Conservation (phyloP, 2,329 filamentous ascomycete genomes). For the Trichoderma guizhouense region DNA sequence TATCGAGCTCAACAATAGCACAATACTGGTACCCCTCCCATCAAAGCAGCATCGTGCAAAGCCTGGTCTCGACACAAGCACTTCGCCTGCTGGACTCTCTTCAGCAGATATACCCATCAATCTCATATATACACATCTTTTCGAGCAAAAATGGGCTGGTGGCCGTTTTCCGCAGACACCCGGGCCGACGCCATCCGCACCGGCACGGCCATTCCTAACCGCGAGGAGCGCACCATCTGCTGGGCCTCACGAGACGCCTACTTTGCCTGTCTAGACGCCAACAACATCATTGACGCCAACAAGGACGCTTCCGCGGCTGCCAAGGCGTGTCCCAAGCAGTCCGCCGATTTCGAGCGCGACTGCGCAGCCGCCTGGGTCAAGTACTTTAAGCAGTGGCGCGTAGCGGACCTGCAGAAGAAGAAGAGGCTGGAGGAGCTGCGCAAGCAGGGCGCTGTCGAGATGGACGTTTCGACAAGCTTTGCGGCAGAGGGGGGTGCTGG, state of each 20-base stretch:
- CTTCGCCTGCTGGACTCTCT: neutral
- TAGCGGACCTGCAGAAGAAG: constrained; percentile 86
- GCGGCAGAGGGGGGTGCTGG: constrained; percentile 32
- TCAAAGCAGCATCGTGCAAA: neutral
- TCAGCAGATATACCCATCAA: neutral
- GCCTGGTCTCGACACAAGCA: neutral
- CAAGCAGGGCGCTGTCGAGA: constrained; percentile 65
- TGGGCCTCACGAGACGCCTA: constrained; percentile 88
- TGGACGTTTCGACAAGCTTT: constrained; percentile 44
- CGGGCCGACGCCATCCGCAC: constrained; percentile 54
- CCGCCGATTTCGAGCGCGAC: constrained; percentile 69
- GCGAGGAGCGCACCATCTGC: constrained; percentile 76
- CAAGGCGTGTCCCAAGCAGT: constrained; percentile 40
- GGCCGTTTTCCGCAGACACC: constrained; percentile 43
- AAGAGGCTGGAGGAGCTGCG: constrained; percentile 72
- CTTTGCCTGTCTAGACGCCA: constrained; percentile 80
- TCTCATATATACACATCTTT: neutral
- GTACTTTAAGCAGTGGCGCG: constrained; percentile 96
- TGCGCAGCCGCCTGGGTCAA: constrained; percentile 93
- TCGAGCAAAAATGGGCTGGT: constrained; percentile 41
- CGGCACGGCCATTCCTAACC: constrained; percentile 72
- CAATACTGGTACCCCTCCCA: neutral
- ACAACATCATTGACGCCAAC: constrained; percentile 70
- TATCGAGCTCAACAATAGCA: neutral
- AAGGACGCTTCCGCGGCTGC: constrained; percentile 41